Percentiles rank a stretch among this genome's conserved stretches.
Conservation (phyloP, 2,329 filamentous ascomycete species). For the Trichocomaceae sp. region DNA sequence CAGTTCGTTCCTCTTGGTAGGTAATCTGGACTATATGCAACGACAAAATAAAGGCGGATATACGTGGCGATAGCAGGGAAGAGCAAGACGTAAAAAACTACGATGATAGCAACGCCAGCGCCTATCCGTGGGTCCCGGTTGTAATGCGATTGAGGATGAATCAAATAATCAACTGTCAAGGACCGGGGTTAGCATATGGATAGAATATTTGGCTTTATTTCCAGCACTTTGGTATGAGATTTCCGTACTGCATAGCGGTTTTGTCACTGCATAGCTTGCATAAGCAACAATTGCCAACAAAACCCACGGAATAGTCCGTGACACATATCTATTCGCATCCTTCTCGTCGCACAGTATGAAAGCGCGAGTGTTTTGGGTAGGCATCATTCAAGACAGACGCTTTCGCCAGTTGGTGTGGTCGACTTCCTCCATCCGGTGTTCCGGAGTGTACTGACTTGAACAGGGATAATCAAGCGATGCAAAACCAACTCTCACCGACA, state of each 20-base stretch:
- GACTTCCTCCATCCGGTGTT: not conserved
- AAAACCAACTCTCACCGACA: not conserved
- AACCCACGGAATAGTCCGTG: slow-evolving; percentile 62
- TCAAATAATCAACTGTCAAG: slow-evolving; percentile 62
- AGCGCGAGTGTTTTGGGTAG: slow-evolving; percentile 14
- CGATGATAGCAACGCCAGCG: slow-evolving; percentile 62
- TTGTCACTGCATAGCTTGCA: slow-evolving; percentile 64
- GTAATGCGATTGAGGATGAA: slow-evolving; percentile 42
- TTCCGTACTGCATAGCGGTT: slow-evolving; percentile 58
- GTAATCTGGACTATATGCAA: slow-evolving; percentile 66
- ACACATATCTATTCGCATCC: slow-evolving; percentile 52
- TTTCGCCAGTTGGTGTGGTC: not conserved
- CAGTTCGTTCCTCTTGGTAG: slow-evolving; percentile 53
- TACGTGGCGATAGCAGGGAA: slow-evolving; percentile 62
- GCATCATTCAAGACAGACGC: not conserved
- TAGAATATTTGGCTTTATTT: slow-evolving; percentile 4
- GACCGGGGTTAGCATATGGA: not conserved
- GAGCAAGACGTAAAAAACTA: slow-evolving; percentile 66
- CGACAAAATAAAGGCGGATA: slow-evolving; percentile 61
- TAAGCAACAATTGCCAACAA: slow-evolving; percentile 62
- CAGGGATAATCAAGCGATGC: not conserved
- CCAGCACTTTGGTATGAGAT: not conserved
- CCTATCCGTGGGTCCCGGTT: slow-evolving; percentile 42
- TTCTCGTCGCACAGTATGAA: slow-evolving; percentile 26
- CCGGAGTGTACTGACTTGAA: not conserved